These are phyloP conservation scores for Mortierella sp. DNA, from an alignment of 371 early-diverging fungal genomes.

Conservation along the genomic window DNA sequence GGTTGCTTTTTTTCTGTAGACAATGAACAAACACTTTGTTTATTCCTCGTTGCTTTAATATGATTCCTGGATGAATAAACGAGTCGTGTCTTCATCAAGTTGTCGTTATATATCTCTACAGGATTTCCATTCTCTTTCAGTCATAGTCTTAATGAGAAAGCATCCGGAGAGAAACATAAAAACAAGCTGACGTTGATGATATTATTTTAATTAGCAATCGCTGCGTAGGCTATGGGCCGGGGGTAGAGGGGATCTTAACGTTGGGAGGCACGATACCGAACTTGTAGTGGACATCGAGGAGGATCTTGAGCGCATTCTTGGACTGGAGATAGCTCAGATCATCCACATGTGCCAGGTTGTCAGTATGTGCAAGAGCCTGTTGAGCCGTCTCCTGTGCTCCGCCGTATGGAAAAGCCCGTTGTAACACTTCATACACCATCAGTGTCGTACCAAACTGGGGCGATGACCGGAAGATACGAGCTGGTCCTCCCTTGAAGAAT, in stretches of 20 bases:
- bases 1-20: no score
- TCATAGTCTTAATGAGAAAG: no score
- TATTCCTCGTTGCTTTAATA: no score
- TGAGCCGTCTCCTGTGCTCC: conserved; percentile 56
- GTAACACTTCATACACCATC: conserved; percentile 93
- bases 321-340: conserved; percentile 66
- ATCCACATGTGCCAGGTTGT: conserved; percentile 29
- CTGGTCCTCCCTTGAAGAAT: conserved; percentile 97
- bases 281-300: conserved; percentile 66
- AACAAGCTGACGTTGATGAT: neutral
- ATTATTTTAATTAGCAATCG: neutral
- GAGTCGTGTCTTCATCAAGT: no score
- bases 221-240: conserved; percentile 6
- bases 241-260: conserved; percentile 38
- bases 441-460: conserved; percentile 98
- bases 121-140: no score
- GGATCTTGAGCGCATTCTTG: conserved; percentile 76
- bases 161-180: no score
- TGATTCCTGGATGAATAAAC: no score
- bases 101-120: no score
- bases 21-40: no score
- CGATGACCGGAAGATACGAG: conserved; percentile 88
- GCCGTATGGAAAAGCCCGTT: conserved; percentile 82
- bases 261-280: conserved; percentile 57
- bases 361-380: conserved; percentile 38